Conservation (phyloP, 1,284 basidiomycete genomes). For the Puccinia novopanici region DNA sequence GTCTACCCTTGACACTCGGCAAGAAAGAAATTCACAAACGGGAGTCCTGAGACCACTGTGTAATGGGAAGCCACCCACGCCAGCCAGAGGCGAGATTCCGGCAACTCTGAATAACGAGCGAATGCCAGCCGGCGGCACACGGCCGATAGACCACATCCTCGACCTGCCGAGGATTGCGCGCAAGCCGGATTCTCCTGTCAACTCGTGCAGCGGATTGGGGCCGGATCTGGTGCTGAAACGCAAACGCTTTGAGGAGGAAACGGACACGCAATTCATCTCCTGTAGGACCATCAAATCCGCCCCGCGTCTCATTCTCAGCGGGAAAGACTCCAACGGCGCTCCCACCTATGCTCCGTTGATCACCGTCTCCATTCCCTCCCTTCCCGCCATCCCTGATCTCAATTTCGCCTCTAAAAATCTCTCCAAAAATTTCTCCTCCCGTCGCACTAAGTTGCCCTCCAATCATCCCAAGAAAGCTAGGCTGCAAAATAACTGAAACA, state of each 20-base stretch:
- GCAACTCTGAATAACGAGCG: not conserved
- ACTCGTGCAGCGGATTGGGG: not conserved
- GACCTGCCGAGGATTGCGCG: constrained; percentile 11
- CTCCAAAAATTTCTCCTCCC: not conserved
- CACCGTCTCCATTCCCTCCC: constrained; percentile 11
- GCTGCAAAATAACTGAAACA: not conserved
- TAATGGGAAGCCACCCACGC: not conserved
- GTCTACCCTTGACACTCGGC: not conserved
- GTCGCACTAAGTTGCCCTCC: not conserved
- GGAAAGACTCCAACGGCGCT: not conserved
- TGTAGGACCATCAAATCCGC: constrained; percentile 18
- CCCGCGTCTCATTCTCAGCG: not conserved
- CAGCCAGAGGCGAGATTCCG: not conserved
- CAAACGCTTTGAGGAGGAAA: not conserved
- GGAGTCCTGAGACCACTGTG: constrained; percentile 15
- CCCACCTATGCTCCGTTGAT: constrained; percentile 3
- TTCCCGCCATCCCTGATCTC: constrained; percentile 7
- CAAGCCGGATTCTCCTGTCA: not conserved
- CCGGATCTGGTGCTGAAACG: not conserved
- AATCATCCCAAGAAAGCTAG: not conserved
- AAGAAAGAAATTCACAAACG: not conserved
- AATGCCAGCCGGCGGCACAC: not conserved
- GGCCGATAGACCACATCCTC: not conserved
- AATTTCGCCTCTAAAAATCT: not conserved
- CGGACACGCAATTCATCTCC: constrained; percentile 1